A percentile compares a stretch with the other conserved stretches of the same genome.
phyloP scores from a whole-genome alignment of 1,284 basidiomycete genomes.

The Violaceomyces palustris region DNA sequence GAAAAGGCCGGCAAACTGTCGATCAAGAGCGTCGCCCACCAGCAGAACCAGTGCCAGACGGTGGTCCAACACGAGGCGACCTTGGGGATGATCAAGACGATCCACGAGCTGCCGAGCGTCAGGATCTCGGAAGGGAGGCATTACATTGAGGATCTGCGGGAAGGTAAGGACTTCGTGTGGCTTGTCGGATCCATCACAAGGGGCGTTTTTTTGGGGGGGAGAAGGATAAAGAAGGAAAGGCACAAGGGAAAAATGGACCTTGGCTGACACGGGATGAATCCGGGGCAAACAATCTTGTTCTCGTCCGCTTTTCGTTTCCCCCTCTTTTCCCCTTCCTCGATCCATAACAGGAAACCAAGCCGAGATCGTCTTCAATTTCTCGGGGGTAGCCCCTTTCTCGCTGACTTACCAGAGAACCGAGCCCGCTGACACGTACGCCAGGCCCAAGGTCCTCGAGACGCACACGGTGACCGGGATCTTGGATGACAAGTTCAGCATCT shows the following conservation, averaged over 20 bases:
- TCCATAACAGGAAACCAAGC: conserved; percentile 64
- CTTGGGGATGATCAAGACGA: conserved; percentile 61
- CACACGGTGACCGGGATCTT: conserved; percentile 64
- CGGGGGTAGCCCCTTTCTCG: conserved; percentile 87
- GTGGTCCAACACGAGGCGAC: conserved; percentile 8
- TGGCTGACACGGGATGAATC: no score
- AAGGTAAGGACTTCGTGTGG: conserved; percentile 62
- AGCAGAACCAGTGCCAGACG: conserved; percentile 59
- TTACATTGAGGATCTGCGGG: conserved; percentile 77
- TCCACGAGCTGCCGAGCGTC: conserved; percentile 81
- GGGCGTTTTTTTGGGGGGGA: no score
- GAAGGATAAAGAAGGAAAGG: no score
- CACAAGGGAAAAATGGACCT: no score
- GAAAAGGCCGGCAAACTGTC: conserved; percentile 75
- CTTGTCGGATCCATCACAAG: no score
- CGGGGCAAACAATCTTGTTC: no score
- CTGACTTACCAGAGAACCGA: conserved; percentile 60
- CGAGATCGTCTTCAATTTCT: conserved; percentile 81
- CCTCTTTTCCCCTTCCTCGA: no score
- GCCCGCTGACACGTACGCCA: conserved; percentile 44
- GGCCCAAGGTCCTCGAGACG: conserved; percentile 45
- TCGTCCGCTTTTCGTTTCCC: neutral
- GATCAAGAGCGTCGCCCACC: conserved; percentile 80
- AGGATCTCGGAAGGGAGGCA: conserved; percentile 77
- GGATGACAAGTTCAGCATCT: conserved; percentile 75